Evolutionary conservation across 371 early-diverging fungal species (phyloP).

Genomic region (Saksenaea oblongispora): DNA sequence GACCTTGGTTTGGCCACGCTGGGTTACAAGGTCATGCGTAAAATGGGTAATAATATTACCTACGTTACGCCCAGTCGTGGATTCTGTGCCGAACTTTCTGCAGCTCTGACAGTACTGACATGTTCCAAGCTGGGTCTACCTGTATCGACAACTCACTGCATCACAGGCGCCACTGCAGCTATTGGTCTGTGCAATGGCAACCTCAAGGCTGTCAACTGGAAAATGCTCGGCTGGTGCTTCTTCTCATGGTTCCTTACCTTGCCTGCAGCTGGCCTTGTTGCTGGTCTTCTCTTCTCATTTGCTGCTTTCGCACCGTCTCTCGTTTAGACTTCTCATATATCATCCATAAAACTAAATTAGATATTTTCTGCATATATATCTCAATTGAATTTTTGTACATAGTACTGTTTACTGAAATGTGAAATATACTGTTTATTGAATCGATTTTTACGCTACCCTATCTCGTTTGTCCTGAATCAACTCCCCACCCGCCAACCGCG

Average conservation of each 20-base stretch:
- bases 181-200: slow-evolving; percentile 83
- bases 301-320: slow-evolving; percentile 54
- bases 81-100: slow-evolving; percentile 82
- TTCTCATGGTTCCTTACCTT: slow-evolving; percentile 83
- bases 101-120: slow-evolving; percentile 84
- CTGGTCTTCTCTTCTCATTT: slow-evolving; percentile 73
- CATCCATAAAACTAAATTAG: not conserved
- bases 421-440: not conserved
- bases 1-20: slow-evolving; percentile 76
- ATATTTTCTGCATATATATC: not conserved
- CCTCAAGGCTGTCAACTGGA: slow-evolving; percentile 80
- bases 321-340: not conserved
- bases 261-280: slow-evolving; percentile 70
- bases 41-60: slow-evolving; percentile 84
- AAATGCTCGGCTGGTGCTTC: slow-evolving; percentile 67
- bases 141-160: slow-evolving; percentile 89
- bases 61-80: slow-evolving; percentile 86
- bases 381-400: not conserved
- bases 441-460: too few relatives aligned
- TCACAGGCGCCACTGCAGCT: slow-evolving; percentile 82
- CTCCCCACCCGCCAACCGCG: too few relatives aligned
- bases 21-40: slow-evolving; percentile 75
- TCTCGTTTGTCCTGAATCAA: too few relatives aligned
- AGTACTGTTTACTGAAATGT: not conserved
- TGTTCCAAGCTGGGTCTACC: slow-evolving; percentile 83